These are phyloP conservation scores for Mucor lusitanicus DNA, from an alignment of 371 early-diverging fungal species.

Conservation along the genomic window DNA sequence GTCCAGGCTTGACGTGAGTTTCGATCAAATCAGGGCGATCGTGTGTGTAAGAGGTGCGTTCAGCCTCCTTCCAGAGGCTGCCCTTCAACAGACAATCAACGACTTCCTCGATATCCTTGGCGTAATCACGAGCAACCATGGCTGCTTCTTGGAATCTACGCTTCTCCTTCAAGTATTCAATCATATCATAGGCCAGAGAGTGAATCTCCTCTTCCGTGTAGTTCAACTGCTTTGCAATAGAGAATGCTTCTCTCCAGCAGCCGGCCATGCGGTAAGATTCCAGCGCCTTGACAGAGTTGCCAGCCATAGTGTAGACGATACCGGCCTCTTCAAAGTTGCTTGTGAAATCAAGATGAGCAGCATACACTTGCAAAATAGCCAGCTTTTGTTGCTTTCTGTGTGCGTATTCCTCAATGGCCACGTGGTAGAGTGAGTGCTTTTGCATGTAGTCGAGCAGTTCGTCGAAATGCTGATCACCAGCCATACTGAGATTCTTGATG, in stretches of 20 bases:
- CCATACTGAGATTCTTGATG: constrained; percentile 65
- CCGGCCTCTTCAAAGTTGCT: constrained; percentile 76
- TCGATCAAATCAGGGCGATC: constrained; percentile 71
- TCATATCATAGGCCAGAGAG: constrained; percentile 50
- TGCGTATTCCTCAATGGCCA: constrained; percentile 63
- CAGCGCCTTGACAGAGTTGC: constrained; percentile 61
- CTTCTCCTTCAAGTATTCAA: constrained; percentile 58
- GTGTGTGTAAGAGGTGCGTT: constrained; percentile 56
- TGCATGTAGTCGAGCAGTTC: constrained; percentile 68
- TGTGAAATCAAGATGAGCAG: constrained; percentile 58
- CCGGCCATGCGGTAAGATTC: constrained; percentile 68
- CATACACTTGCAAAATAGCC: constrained; percentile 63
- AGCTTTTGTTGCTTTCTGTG: constrained; percentile 44
- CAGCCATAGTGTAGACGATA: constrained; percentile 69
- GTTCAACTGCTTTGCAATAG: constrained; percentile 66
- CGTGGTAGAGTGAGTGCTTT: constrained; percentile 64
- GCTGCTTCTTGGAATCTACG: constrained; percentile 66
- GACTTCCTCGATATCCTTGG: constrained; percentile 67
- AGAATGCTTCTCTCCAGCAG: constrained; percentile 72
- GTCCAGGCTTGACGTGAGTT: constrained; percentile 74
- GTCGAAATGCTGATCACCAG: constrained; percentile 69
- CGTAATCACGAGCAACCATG: constrained; percentile 64
- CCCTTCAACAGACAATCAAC: constrained; percentile 69
- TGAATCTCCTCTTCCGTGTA: constrained; percentile 51
- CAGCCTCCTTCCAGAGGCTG: constrained; percentile 71